A percentile compares a stretch with the other conserved stretches of the same genome.
phyloP scores from a whole-genome alignment of 2,329 filamentous ascomycete species.

The Cytospora chrysosperma region DNA sequence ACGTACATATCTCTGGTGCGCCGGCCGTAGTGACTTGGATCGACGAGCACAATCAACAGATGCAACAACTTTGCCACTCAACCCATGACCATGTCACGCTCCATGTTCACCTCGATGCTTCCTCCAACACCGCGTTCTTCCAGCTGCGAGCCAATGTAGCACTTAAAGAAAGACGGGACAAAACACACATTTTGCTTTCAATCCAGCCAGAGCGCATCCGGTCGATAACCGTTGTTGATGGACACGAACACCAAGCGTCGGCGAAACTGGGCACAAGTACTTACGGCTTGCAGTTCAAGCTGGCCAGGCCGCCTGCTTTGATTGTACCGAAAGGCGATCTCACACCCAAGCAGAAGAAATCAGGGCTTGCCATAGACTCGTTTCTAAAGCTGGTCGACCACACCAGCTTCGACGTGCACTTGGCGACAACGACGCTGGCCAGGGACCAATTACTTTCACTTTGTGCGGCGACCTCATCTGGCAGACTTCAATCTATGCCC shows the following conservation, averaged over 20 bases:
- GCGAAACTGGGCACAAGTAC: constrained; percentile 3
- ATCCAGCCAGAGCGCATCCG: constrained; percentile 3
- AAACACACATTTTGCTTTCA: constrained; percentile 3
- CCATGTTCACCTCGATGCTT: not conserved
- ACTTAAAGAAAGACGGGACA: constrained; percentile 4
- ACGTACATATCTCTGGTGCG: constrained; percentile 3
- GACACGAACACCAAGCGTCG: not conserved
- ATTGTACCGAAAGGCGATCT: constrained; percentile 9
- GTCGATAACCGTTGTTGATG: not conserved
- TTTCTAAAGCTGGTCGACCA: not conserved
- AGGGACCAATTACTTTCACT: not conserved
- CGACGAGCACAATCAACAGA: not conserved
- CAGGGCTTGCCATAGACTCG: constrained; percentile 7
- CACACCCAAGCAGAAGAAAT: constrained; percentile 10
- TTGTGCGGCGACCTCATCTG: constrained; percentile 7
- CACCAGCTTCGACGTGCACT: not conserved
- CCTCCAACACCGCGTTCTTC: not conserved
- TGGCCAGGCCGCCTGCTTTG: not conserved
- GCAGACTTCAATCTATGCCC: not conserved
- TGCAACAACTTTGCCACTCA: not conserved
- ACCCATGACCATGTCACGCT: constrained; percentile 8
- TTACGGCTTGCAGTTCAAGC: constrained; percentile 1
- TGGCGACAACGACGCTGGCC: not conserved
- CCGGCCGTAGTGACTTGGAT: constrained; percentile 8
- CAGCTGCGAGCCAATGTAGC: constrained; percentile 12